Base-by-base conservation (phyloP, 352 stramenopile species). In the Discostella stelligera region DNA sequence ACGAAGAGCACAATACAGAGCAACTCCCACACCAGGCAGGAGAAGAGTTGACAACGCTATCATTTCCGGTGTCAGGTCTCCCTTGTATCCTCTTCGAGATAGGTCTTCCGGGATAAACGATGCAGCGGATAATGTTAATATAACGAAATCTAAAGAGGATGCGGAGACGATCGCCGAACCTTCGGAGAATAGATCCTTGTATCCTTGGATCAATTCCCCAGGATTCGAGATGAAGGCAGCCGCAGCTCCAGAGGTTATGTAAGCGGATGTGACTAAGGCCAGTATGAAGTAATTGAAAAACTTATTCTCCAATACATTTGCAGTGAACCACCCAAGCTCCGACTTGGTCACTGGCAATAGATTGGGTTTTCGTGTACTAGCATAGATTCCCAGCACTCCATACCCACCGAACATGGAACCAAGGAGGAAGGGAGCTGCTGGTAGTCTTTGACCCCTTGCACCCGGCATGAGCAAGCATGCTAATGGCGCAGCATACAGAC, bases 281-380 rank as follows among this genome's bases (percentile, higher is more conserved):
- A 50, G 25, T 37, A 73, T 55, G 39, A 71, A 27, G 7, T 37
- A 76, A 49, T 86, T 87, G 62, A 88, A 73, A 5, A 82, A n/a
- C 74, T 86, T 91, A 46, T 86, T 91, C 55, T 91, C 85, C 10
- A 89, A 54, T 10, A 91, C 64, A 58, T 89, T 91, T 1, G 41
- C 37, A 25, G 80, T 89, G 41, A 91, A 75, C 80, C 82, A 89
- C 20, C 71, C 73, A 4, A 86, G 18, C 13, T 89, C 78, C 23
- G 54, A 48, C n/a, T 77, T 74, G 3, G 52, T 71, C 11, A 82
- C 59, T 1, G 25, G 5, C 23, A 67, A 21, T 23, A 56, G 30
- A 52, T 77, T 72, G 5, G 56, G 65, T 30, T 44, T 74, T 30
- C 82, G 71, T 48, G 85, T 80, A 16, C 65, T 74, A 14, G 83